Percentiles rank a stretch among this genome's conserved stretches.
These are phyloP conservation scores for Funneliformis geosporum DNA, from an alignment of 192 early-diverging fungal species.

Conservation along the genomic window DNA sequence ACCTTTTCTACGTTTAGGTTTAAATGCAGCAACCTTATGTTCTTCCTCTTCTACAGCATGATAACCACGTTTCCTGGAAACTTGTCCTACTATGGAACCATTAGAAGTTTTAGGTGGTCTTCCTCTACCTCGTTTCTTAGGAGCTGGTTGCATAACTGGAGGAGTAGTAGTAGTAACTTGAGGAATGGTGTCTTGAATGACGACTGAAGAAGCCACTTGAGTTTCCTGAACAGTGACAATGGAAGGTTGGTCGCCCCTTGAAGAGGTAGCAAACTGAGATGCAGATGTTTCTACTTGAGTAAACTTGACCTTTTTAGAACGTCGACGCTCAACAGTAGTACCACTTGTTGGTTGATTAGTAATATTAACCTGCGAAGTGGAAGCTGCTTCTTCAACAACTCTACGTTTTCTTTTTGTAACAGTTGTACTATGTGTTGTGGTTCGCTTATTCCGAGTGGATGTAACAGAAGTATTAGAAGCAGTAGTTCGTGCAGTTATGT, in stretches of 20 bases:
- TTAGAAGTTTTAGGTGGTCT: not conserved
- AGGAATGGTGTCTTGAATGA: not conserved
- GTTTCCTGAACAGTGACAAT: not conserved
- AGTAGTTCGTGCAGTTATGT: not conserved
- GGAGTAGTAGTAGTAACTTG: not conserved
- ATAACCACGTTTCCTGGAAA: not conserved
- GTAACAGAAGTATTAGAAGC: not conserved
- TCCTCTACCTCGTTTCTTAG: too few relatives aligned
- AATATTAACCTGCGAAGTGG: not conserved
- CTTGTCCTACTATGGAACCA: not conserved
- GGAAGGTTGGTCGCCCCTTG: not conserved
- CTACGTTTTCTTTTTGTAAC: not conserved
- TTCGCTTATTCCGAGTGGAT: not conserved
- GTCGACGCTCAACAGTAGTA: not conserved
- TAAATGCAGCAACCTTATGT: not conserved
- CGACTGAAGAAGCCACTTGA: not conserved
- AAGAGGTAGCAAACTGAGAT: not conserved
- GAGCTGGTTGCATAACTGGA: not conserved
- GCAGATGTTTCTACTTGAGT: not conserved
- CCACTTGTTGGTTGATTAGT: not conserved
- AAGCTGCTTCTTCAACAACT: not conserved
- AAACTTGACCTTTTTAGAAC: not conserved
- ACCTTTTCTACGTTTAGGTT: not conserved
- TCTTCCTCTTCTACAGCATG: not conserved
- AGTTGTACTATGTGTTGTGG: too few relatives aligned